Conservation (phyloP, 2,329 filamentous ascomycete genomes). For the Teratosphaeria gauchensis region DNA sequence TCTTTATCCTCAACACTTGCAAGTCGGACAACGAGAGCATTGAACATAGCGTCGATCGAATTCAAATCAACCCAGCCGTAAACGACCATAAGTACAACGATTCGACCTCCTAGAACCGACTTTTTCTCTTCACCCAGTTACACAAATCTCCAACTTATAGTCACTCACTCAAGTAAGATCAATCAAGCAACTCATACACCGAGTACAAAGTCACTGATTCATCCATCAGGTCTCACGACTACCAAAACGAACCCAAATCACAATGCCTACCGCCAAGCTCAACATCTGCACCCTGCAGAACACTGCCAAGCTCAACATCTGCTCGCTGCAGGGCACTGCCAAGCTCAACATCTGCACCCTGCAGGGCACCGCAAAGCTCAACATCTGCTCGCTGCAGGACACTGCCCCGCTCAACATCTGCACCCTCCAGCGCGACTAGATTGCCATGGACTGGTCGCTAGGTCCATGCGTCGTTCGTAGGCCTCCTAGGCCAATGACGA, state of each 20-base stretch:
- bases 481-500: not conserved
- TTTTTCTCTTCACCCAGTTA: not conserved
- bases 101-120: not conserved
- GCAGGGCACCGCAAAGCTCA: not conserved
- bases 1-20: not conserved
- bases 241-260: not conserved
- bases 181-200: not conserved
- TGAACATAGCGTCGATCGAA: not conserved
- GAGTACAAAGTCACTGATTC: not conserved
- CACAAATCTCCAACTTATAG: not conserved
- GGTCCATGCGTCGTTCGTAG: not conserved
- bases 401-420: not conserved
- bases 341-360: not conserved
- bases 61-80: not conserved
- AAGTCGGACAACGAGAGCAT: not conserved
- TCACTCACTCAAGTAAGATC: not conserved
- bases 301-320: not conserved
- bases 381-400: not conserved
- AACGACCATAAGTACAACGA: not conserved
- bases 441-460: not conserved
- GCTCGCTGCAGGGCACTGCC: not conserved
- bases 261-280: not conserved
- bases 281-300: not conserved
- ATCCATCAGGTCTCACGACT: not conserved
- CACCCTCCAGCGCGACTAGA: not conserved